These are phyloP conservation scores for Venturia carpophila DNA, from an alignment of 2,329 filamentous ascomycete genomes.

Conservation along the genomic window DNA sequence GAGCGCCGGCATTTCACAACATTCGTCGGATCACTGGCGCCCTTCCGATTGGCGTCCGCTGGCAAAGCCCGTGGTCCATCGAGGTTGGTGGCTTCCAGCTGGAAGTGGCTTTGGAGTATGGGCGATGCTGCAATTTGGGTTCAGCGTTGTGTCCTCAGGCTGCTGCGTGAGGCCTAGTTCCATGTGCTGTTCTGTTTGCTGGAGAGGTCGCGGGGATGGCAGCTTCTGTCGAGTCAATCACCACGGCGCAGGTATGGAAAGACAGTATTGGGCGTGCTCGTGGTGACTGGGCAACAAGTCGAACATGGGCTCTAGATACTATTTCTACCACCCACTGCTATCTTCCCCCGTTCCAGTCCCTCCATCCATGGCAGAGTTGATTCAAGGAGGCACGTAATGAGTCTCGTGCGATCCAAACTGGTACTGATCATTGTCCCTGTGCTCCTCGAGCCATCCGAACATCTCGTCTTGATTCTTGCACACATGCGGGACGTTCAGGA, in stretches of 20 bases:
- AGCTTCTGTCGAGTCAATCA: too few species aligned
- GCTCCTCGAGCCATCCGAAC: conserved; percentile 12
- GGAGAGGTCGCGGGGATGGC: too few species aligned
- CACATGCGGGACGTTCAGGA: conserved; percentile 14
- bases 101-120: too few species aligned
- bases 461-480: conserved; percentile 18
- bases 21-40: neutral
- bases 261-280: neutral
- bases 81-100: neutral
- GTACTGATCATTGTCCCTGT: conserved; percentile 14
- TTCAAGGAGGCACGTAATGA: conserved; percentile 17
- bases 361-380: neutral
- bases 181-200: too few species aligned
- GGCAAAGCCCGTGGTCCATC: neutral
- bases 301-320: too few species aligned
- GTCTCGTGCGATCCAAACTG: conserved; percentile 17
- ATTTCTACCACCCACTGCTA: neutral
- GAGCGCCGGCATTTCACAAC: neutral
- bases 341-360: neutral
- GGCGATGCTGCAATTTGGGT: too few species aligned
- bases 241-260: too few species aligned
- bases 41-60: conserved; percentile 6
- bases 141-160: too few species aligned
- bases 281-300: too few species aligned
- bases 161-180: too few species aligned